phyloP scores from a whole-genome alignment of 495 filamentous ascomycete genomes.

The Aspergillus incahuasiensis region DNA sequence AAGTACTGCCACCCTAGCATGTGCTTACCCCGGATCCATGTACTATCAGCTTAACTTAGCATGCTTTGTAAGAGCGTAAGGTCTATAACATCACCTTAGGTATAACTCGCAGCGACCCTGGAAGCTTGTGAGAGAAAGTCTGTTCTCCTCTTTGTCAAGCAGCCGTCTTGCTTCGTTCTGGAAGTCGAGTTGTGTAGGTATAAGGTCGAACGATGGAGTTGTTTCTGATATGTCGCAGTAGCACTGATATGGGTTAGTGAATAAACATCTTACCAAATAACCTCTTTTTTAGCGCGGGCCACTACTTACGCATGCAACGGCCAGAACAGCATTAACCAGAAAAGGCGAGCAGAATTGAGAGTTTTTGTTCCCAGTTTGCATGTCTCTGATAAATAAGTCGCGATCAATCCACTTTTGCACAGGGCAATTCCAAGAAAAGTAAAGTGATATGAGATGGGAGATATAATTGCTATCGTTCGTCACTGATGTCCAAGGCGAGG shows the following conservation, averaged over 20 bases:
- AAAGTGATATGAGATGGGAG: slow-evolving; percentile 38
- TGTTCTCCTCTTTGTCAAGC: not conserved
- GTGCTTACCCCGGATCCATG: not conserved
- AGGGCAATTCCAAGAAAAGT: slow-evolving; percentile 38
- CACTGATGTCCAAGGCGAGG: slow-evolving; percentile 38
- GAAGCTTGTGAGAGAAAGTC: not conserved
- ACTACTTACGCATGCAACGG: slow-evolving; percentile 32
- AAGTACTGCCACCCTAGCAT: slow-evolving; percentile 2
- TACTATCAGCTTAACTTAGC: not conserved
- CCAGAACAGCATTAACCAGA: slow-evolving; percentile 42
- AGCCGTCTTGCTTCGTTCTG: not conserved
- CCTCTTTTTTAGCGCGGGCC: not conserved
- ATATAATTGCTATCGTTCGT: slow-evolving; percentile 37
- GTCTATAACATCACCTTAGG: not conserved
- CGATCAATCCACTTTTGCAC: slow-evolving; percentile 33
- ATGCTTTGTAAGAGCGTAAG: not conserved
- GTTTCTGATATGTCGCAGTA: not conserved
- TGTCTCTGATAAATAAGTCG: slow-evolving; percentile 35
- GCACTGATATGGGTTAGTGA: not conserved
- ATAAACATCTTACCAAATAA: not conserved
- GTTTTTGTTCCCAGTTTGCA: slow-evolving; percentile 20
- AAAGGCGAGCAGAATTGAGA: slow-evolving; percentile 37
- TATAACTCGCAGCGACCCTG: not conserved
- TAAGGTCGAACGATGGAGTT: not conserved
- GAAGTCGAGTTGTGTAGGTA: not conserved